Percentiles rank a stretch among this genome's conserved stretches.
phyloP scores from a whole-genome alignment of 345 rosid species.

The Syzygium aqueum region DNA sequence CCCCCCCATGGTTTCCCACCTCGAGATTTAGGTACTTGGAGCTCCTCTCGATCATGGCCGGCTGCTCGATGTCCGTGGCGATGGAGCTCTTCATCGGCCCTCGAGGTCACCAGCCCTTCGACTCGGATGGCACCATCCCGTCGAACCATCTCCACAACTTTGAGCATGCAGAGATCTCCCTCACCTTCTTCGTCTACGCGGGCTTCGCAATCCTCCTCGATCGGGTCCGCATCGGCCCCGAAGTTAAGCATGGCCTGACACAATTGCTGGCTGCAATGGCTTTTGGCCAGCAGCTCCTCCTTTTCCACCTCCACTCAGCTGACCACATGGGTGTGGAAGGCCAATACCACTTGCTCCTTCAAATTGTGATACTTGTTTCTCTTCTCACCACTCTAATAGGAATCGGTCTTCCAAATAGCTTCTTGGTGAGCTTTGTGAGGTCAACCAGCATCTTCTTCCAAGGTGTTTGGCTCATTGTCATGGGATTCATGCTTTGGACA shows the following conservation, averaged over 20 bases:
- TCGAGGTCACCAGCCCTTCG: slow-evolving; percentile 60
- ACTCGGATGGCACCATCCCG: slow-evolving; percentile 66
- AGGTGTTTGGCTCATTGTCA: slow-evolving; percentile 68
- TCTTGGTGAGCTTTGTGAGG: slow-evolving; percentile 61
- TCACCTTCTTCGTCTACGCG: slow-evolving; percentile 59
- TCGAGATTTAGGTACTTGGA: slow-evolving; percentile 48
- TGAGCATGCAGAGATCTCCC: slow-evolving; percentile 60
- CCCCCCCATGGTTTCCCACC: slow-evolving; percentile 56
- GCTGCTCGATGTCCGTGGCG: slow-evolving; percentile 43
- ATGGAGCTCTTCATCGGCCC: slow-evolving; percentile 81
- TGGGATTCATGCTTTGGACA: slow-evolving; percentile 79
- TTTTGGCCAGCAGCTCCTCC: slow-evolving; percentile 61
- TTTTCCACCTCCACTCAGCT: slow-evolving; percentile 76
- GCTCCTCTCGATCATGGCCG: slow-evolving; percentile 49
- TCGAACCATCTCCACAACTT: slow-evolving; percentile 78
- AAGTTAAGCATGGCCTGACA: slow-evolving; percentile 26
- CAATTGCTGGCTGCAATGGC: slow-evolving; percentile 55
- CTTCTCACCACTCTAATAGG: slow-evolving; percentile 54
- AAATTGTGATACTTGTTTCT: slow-evolving; percentile 38
- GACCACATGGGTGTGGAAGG: slow-evolving; percentile 85
- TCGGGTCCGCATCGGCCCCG: background rate
- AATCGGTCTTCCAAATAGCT: slow-evolving; percentile 45
- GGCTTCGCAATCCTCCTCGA: slow-evolving; percentile 50
- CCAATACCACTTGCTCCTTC: slow-evolving; percentile 76
- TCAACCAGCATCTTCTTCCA: slow-evolving; percentile 56